Base-by-base conservation (phyloP, 2,329 filamentous ascomycete genomes). In the Cladosporium sp. region DNA sequence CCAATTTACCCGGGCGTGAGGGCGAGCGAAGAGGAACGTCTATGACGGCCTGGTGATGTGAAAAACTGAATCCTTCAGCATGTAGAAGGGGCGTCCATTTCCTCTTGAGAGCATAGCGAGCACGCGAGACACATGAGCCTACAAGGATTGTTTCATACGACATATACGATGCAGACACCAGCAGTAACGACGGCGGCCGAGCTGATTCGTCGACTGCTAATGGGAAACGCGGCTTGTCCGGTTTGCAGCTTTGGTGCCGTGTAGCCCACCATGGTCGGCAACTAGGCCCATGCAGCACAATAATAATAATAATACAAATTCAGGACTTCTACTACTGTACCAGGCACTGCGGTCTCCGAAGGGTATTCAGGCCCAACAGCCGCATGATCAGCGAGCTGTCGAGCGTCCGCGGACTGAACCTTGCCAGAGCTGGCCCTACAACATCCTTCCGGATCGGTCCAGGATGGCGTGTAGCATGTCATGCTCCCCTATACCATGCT, bases 321-420 rank as follows among this genome's bases (percentile, higher is more conserved):
- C 8, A 28, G 4, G 25, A 28, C 25, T 28, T 4, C 25, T 28
- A 28, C 4, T 4, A 45, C 15, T 45, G 42, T 24, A 12, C 28
- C 36, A 42, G 28, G 24, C 42, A 37, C 7, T 13, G 32, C 35
- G 40, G 52, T 45, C 22, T 24, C 8, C 15, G 19, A 28, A 36
- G 52, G 19, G 15, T n/a, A 24, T n/a, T 45, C 22, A 45, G 42
- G 42, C 40, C 24, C 24, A 15, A 24, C n/a, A 36, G 28, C 32
- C 52, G 20, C 52, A 45, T 55, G 40, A 37, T 37, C 52, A 47
- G 39, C 40, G 25, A 47, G 51, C 52, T 36, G 39, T 47, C 52
- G 47, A 55, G 52, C 19, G 24, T 40, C 52, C 13, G 17, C 13
- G 40, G 37, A 22, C 52, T 17, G 28, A 47, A 55, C 39, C 32